These are phyloP conservation scores for Fraxinus baroniana DNA, from an alignment of 305 asterid genomes.

Conservation along the genomic window DNA sequence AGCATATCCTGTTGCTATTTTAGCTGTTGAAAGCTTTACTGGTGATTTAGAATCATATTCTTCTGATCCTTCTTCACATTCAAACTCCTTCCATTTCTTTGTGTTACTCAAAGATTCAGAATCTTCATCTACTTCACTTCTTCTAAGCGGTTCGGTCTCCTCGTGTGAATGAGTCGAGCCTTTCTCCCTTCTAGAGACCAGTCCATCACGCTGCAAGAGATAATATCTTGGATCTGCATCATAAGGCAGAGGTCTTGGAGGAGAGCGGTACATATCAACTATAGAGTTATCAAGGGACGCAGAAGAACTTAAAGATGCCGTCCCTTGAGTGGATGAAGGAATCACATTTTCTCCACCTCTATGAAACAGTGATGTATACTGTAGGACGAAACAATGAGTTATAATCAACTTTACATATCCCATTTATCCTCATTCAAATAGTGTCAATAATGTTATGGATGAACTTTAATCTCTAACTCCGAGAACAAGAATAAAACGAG, in stretches of 20 bases:
- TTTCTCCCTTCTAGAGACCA: slow-evolving; percentile 79
- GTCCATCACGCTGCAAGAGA: slow-evolving; percentile 71
- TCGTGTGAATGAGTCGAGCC: slow-evolving; percentile 76
- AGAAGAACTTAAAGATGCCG: slow-evolving; percentile 55
- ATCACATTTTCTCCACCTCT: slow-evolving; percentile 62
- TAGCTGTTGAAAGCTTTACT: slow-evolving; percentile 45
- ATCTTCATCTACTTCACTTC: slow-evolving; percentile 59
- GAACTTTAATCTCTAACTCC: not conserved
- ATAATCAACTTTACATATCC: slow-evolving; percentile 8
- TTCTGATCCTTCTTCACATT: slow-evolving; percentile 57
- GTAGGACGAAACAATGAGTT: slow-evolving; percentile 29
- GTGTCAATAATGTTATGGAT: not conserved
- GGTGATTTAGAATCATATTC: slow-evolving; percentile 57
- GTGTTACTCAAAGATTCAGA: slow-evolving; percentile 48
- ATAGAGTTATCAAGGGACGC: slow-evolving; percentile 67
- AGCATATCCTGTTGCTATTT: not conserved
- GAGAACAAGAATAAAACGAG: not conserved
- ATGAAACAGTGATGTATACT: slow-evolving; percentile 69
- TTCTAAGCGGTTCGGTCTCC: slow-evolving; percentile 74
- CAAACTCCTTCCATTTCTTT: slow-evolving; percentile 60
- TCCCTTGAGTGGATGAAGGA: slow-evolving; percentile 56
- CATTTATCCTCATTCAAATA: not conserved
- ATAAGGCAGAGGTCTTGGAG: slow-evolving; percentile 94
- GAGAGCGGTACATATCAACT: slow-evolving; percentile 75
- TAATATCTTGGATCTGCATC: slow-evolving; percentile 79